Percentiles rank a stretch among this genome's conserved stretches.
These are phyloP conservation scores for Actinomortierella wolfii DNA, from an alignment of 371 early-diverging fungal species.

Conservation along the genomic window DNA sequence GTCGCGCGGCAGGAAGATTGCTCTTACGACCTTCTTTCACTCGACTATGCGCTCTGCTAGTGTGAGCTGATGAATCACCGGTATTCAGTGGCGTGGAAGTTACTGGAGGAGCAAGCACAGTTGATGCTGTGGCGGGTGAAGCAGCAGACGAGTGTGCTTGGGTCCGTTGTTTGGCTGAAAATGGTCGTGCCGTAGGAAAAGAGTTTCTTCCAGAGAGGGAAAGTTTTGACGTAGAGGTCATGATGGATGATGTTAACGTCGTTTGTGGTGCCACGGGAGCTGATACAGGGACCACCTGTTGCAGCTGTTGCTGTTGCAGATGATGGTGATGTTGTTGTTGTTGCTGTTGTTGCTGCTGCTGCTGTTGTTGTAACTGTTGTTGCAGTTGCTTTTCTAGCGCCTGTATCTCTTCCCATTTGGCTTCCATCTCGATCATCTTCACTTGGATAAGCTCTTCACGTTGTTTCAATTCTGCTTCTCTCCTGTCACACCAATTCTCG, in stretches of 20 bases:
- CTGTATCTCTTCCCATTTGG: too few relatives aligned
- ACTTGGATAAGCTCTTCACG: not conserved
- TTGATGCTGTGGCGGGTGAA: too few relatives aligned
- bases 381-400: not conserved
- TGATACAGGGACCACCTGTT: not conserved
- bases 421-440: too few relatives aligned
- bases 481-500: not conserved
- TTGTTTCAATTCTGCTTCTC: not conserved
- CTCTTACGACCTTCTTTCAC: too few relatives aligned
- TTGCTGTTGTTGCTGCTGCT: conserved; percentile 1
- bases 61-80: too few relatives aligned
- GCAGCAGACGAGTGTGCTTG: too few relatives aligned
- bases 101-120: too few relatives aligned
- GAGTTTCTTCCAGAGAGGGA: conserved; percentile 7
- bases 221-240: not conserved
- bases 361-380: not conserved
- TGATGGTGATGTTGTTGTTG: not conserved
- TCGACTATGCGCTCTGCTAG: too few relatives aligned
- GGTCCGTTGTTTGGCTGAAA: not conserved
- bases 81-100: too few relatives aligned
- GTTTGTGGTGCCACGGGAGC: not conserved
- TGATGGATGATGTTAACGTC: not conserved
- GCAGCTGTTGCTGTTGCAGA: conserved; percentile 6
- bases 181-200: not conserved
- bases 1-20: too few relatives aligned